Evolutionary conservation across 495 filamentous ascomycete genomes (phyloP).

Genomic region (Penicillium lagena): DNA sequence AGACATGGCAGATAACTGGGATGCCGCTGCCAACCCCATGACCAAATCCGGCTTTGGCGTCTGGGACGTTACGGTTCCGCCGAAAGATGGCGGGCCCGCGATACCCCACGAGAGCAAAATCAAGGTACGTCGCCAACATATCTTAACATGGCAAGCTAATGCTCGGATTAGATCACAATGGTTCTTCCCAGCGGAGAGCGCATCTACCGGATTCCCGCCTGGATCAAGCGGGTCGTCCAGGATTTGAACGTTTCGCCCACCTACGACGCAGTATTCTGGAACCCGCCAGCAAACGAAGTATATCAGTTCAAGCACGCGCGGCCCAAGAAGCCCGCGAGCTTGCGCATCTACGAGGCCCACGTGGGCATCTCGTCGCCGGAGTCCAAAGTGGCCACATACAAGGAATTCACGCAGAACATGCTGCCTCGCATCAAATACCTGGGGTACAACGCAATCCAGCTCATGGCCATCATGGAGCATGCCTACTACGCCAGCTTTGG

Average conservation of each 20-base stretch:
- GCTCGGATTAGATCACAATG: conserved; percentile 64
- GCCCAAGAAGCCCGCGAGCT: conserved; percentile 78
- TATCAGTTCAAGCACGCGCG: conserved; percentile 79
- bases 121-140: conserved; percentile 53
- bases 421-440: conserved; percentile 84
- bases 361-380: conserved; percentile 96
- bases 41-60: conserved; percentile 78
- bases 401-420: conserved; percentile 91
- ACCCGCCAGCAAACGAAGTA: conserved; percentile 66
- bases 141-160: background rate
- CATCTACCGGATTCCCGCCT: conserved; percentile 84
- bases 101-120: conserved; percentile 93
- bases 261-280: conserved; percentile 97
- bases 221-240: conserved; percentile 96
- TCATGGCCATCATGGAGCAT: conserved; percentile 99
- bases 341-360: conserved; percentile 94
- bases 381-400: conserved; percentile 81
- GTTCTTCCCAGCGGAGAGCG: conserved; percentile 70
- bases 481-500: conserved; percentile 99
- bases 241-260: conserved; percentile 80
- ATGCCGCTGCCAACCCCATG: conserved; percentile 76
- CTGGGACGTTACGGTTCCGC: conserved; percentile 75
- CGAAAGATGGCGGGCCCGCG: conserved; percentile 63
- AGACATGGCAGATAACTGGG: conserved; percentile 72
- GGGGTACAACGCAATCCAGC: conserved; percentile 95